A percentile compares a stretch with the other conserved stretches of the same genome.
phyloP scores from a whole-genome alignment of 192 early-diverging fungal species.

The Podila minutissima region DNA sequence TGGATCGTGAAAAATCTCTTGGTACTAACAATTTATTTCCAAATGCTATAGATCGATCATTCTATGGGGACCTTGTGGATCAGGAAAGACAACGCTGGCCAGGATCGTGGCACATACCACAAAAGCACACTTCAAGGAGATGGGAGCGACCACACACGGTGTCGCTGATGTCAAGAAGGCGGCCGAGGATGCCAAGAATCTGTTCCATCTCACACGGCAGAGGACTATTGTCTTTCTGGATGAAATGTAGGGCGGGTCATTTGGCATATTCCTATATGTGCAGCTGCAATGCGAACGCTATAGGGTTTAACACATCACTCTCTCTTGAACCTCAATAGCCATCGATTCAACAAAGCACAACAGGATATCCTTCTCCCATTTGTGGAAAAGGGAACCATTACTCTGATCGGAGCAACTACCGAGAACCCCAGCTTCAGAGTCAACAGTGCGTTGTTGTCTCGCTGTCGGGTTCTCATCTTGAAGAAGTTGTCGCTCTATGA shows the following conservation, averaged over 20 bases:
- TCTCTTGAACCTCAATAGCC: constrained; percentile 31
- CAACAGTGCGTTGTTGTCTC: constrained; percentile 81
- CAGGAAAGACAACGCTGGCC: constrained; percentile 53
- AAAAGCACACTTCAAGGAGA: constrained; percentile 57
- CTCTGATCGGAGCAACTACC: constrained; percentile 78
- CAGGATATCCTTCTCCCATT: constrained; percentile 87
- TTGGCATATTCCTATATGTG: background rate
- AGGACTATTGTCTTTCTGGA: constrained; percentile 86
- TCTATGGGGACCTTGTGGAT: constrained; percentile 69
- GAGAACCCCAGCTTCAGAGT: constrained; percentile 89
- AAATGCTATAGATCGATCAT: constrained; percentile 66
- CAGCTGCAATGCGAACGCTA: background rate
- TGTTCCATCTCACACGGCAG: constrained; percentile 61
- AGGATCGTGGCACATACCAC: constrained; percentile 61
- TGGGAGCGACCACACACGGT: constrained; percentile 65
- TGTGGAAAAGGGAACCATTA: constrained; percentile 79
- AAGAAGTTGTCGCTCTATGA: constrained; percentile 68
- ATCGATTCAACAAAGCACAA: constrained; percentile 90
- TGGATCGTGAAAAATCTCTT: too few species aligned
- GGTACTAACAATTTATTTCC: too few species aligned
- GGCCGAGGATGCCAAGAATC: constrained; percentile 74
- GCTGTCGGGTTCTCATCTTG: constrained; percentile 83
- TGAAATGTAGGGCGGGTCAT: constrained; percentile 66
- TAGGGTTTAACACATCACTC: background rate
- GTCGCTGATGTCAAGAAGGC: constrained; percentile 70